Evolutionary conservation across 1,284 basidiomycete species (phyloP).

Genomic region (Leccinum cinnamomeum): DNA sequence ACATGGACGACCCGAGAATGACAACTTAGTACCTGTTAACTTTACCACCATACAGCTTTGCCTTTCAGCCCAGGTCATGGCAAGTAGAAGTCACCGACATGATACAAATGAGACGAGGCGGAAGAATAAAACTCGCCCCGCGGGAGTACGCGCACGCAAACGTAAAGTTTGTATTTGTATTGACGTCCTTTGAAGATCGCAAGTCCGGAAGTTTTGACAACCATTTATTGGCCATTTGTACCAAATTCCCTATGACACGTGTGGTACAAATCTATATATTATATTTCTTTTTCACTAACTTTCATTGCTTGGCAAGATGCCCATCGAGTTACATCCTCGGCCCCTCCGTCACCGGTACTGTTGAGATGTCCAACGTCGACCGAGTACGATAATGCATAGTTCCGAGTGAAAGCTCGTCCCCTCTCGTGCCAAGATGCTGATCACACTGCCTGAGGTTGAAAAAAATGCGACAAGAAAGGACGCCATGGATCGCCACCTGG

Average conservation of each 20-base stretch:
- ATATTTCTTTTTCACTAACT: background rate
- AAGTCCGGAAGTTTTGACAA: conserved; percentile 20
- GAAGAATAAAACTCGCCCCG: too few species aligned
- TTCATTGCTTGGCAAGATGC: background rate
- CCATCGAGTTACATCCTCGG: too few species aligned
- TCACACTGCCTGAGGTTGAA: background rate
- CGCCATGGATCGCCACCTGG: background rate
- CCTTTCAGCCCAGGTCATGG: too few species aligned
- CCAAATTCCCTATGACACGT: conserved; percentile 76
- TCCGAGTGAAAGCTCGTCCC: background rate
- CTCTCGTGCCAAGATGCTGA: background rate
- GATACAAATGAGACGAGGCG: too few species aligned
- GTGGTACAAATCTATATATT: conserved; percentile 56
- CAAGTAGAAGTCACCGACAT: too few species aligned
- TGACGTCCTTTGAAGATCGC: conserved; percentile 59
- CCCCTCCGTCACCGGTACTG: too few species aligned
- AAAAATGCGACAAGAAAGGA: too few species aligned
- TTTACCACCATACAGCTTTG: too few species aligned
- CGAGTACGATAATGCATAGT: background rate
- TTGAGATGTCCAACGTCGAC: background rate
- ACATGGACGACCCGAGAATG: too few species aligned
- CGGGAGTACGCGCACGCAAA: too few species aligned
- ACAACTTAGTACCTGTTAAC: too few species aligned
- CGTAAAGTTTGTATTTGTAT: too few species aligned
- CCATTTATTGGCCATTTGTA: conserved; percentile 76